Percentiles rank a stretch among this genome's conserved stretches.
Conservation (phyloP, 2,329 filamentous ascomycete genomes). For the Penicillium janthinellum region DNA sequence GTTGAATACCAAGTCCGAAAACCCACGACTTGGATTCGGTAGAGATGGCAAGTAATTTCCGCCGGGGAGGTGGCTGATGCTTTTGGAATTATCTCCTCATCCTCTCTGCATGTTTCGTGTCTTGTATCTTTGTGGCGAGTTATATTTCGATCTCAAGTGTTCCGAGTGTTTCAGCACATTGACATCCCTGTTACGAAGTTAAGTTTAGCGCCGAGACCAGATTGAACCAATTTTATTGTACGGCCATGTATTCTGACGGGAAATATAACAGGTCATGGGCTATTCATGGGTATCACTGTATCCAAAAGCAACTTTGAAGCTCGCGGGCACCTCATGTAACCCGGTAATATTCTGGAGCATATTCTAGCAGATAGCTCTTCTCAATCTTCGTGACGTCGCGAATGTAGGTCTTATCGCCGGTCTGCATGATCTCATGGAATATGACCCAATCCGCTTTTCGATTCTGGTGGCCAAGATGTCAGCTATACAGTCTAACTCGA, state of each 20-base stretch:
- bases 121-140: too few relatives aligned
- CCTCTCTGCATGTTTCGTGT: too few relatives aligned
- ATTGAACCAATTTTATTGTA: not conserved
- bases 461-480: constrained; percentile 53
- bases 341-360: constrained; percentile 80
- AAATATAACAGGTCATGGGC: not conserved
- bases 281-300: not conserved
- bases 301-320: not conserved
- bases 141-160: too few relatives aligned
- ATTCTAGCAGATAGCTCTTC: constrained; percentile 88
- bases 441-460: constrained; percentile 95
- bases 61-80: too few relatives aligned
- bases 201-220: not conserved
- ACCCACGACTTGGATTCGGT: too few relatives aligned
- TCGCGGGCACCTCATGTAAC: constrained; percentile 41
- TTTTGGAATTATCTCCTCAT: too few relatives aligned
- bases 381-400: constrained; percentile 91
- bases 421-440: constrained; percentile 92
- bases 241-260: not conserved
- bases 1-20: too few relatives aligned
- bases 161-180: not conserved
- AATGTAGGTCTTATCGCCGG: constrained; percentile 83
- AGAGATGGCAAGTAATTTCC: too few relatives aligned
- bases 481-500: not conserved
- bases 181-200: not conserved